A percentile compares a stretch with the other conserved stretches of the same genome.
Evolutionary conservation across 2,329 filamentous ascomycete genomes (phyloP).

Genomic region (Ophiostoma himal-ulmi): DNA sequence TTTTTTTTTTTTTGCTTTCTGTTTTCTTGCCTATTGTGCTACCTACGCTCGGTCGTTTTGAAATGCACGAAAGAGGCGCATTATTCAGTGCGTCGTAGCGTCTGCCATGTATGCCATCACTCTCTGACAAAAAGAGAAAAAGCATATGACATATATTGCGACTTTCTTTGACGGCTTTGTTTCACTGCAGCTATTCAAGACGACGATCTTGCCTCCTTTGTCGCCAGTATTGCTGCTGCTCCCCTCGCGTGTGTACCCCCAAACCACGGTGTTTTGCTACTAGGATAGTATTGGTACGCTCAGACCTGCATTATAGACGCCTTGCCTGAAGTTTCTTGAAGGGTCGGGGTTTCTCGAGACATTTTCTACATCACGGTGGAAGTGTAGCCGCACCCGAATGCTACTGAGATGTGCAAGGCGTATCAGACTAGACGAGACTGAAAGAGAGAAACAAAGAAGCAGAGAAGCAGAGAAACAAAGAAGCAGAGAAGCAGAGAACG

Average conservation of each 20-base stretch:
- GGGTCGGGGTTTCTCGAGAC: no score
- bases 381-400: no score
- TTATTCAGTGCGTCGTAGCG: neutral
- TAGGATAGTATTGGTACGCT: neutral
- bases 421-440: neutral
- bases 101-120: no score
- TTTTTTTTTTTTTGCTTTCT: neutral
- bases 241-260: neutral
- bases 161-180: neutral
- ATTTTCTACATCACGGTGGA: no score
- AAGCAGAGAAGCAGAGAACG: no score
- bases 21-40: neutral
- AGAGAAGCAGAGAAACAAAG: no score
- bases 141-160: no score
- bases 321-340: no score
- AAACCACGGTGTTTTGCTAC: neutral
- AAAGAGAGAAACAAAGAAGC: no score
- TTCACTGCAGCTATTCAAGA: neutral
- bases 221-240: neutral
- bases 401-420: no score
- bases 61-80: neutral
- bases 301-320: neutral
- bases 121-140: no score
- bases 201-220: neutral
- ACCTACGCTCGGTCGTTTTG: neutral